These are phyloP conservation scores for Kluyveromyces aestuarii DNA, from an alignment of 805 yeast species.

Conservation along the genomic window DNA sequence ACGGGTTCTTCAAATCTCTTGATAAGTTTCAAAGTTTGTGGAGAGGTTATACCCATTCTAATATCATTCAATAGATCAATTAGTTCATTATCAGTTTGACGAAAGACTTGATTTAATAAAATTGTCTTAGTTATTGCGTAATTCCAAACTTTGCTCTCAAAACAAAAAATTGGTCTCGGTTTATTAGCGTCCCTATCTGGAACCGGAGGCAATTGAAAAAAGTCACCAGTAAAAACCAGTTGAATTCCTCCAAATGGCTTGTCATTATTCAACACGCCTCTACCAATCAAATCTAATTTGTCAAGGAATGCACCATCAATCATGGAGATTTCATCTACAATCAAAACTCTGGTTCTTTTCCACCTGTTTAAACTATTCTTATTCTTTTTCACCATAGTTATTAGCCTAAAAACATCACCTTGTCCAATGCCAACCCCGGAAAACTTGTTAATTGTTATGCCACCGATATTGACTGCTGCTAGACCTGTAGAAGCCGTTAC, in stretches of 20 bases:
- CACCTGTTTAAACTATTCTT: constrained; percentile 43
- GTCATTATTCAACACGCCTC: constrained; percentile 37
- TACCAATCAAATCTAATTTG: constrained; percentile 64
- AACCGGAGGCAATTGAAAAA: constrained; percentile 93
- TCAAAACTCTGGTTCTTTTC: constrained; percentile 58
- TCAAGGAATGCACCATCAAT: constrained; percentile 71
- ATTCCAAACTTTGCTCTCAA: constrained; percentile 67
- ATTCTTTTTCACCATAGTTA: constrained; percentile 40
- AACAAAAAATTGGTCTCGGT: constrained; percentile 47
- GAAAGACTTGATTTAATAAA: constrained; percentile 67
- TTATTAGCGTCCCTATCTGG: constrained; percentile 31
- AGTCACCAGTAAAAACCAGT: constrained; percentile 85
- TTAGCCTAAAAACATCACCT: constrained; percentile 38
- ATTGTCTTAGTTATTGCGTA: constrained; percentile 55
- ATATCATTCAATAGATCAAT: constrained; percentile 74
- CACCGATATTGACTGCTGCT: constrained; percentile 92
- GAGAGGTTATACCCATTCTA: constrained; percentile 58
- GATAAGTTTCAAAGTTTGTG: constrained; percentile 11
- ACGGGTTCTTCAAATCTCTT: constrained; percentile 11
- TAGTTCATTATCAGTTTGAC: constrained; percentile 69
- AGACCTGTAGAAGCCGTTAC: constrained; percentile 94
- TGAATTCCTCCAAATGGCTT: constrained; percentile 93
- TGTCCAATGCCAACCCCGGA: constrained; percentile 79
- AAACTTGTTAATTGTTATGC: constrained; percentile 77
- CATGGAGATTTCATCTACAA: constrained; percentile 94